Percentiles rank a stretch among this genome's conserved stretches.
Evolutionary conservation across 176 grass and related monocot genomes (phyloP).

Genomic region (Triticum urartu): DNA sequence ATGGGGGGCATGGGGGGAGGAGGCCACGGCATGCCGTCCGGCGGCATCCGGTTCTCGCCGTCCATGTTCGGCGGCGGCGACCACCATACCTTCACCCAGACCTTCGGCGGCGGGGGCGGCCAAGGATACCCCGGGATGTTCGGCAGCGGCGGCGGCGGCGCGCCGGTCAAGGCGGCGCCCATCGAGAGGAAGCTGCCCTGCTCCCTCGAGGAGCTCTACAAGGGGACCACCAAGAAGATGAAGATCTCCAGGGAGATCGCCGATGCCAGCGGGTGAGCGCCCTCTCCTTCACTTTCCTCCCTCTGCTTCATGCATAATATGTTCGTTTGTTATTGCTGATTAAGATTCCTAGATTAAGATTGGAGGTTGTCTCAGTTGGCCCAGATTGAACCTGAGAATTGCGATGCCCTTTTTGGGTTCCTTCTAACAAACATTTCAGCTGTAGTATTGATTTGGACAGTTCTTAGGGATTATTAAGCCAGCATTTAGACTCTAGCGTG

Average conservation of each 20-base stretch:
- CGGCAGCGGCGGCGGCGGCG: slow-evolving; percentile 26
- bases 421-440: not conserved
- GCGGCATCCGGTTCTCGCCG: slow-evolving; percentile 54
- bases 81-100: slow-evolving; percentile 18
- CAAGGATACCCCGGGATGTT: slow-evolving; percentile 38
- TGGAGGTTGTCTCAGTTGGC: not conserved
- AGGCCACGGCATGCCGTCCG: slow-evolving; percentile 43
- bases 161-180: slow-evolving; percentile 51
- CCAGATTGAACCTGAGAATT: not conserved
- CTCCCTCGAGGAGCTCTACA: slow-evolving; percentile 90
- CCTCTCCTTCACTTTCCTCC: not conserved
- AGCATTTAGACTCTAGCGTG: not conserved
- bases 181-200: slow-evolving; percentile 82
- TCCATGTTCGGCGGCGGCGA: slow-evolving; percentile 51
- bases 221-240: slow-evolving; percentile 93
- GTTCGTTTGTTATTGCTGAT: not conserved
- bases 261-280: slow-evolving; percentile 60
- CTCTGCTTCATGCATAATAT: not conserved
- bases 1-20: slow-evolving; percentile 45
- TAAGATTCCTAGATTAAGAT: not conserved
- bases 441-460: not conserved
- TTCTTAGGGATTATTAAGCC: not conserved
- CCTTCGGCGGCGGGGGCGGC: slow-evolving; percentile 19
- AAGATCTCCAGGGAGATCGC: slow-evolving; percentile 92
- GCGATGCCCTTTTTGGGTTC: not conserved